Evolutionary conservation across 129 eudicot species (phyloP).

Genomic region (Tagetes patula): DNA sequence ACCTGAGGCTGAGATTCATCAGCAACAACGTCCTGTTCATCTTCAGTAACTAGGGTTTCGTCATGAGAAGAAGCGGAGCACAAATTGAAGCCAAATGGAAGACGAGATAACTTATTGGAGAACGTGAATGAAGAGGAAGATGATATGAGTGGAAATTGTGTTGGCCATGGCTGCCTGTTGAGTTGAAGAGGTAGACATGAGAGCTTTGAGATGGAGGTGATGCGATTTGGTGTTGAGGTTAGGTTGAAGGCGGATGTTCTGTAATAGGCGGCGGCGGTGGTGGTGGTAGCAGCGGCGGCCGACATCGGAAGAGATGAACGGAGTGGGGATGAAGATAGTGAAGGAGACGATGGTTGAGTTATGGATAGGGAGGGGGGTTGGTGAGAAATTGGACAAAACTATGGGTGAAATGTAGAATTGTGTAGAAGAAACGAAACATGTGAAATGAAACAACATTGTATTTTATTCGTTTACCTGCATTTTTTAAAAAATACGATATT

Average conservation of each 20-base stretch:
- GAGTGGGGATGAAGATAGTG: background rate
- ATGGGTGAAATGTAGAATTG: background rate
- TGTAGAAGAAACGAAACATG: background rate
- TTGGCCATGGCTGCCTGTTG: constrained; percentile 27
- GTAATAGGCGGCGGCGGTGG: constrained; percentile 8
- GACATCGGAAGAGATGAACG: constrained; percentile 18
- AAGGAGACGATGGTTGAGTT: constrained; percentile 4
- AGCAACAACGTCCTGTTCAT: constrained; percentile 15
- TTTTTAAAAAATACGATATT: background rate
- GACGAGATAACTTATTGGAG: constrained; percentile 23
- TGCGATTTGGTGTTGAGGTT: constrained; percentile 1
- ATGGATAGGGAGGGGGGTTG: constrained; percentile 31
- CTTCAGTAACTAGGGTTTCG: constrained; percentile 36
- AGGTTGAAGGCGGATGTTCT: constrained; percentile 4
- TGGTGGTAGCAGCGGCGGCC: background rate
- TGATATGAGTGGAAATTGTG: constrained; percentile 18
- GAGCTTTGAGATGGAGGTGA: constrained; percentile 16
- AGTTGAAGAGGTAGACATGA: constrained; percentile 21
- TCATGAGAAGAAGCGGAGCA: constrained; percentile 37
- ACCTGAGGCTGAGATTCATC: constrained; percentile 35
- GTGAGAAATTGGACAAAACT: background rate
- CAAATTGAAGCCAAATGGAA: background rate
- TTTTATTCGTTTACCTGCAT: background rate
- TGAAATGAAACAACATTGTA: constrained; percentile 1
- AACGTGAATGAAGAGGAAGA: constrained; percentile 18